Conservation (phyloP, 352 stramenopile genomes). For the Pythium phragmiticola region DNA sequence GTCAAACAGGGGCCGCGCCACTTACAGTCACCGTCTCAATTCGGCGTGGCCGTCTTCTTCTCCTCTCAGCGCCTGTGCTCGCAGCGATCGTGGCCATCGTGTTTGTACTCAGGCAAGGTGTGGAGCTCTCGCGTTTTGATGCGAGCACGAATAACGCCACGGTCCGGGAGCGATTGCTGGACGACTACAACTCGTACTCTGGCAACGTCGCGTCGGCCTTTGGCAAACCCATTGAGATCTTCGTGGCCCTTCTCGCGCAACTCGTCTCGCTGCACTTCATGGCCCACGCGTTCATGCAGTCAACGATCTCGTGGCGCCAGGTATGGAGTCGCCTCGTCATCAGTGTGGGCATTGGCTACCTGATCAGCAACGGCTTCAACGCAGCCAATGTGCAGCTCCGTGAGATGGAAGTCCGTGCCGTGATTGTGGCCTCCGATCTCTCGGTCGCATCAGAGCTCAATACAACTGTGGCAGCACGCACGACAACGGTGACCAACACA, state of each 20-base stretch:
- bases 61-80: neutral
- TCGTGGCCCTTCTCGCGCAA: constrained; percentile 9
- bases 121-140: constrained; percentile 10
- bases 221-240: constrained; percentile 20
- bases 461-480: neutral
- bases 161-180: constrained; percentile 13
- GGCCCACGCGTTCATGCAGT: neutral
- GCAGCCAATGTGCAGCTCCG: constrained; percentile 20
- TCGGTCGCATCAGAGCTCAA: neutral
- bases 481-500: neutral
- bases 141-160: constrained; percentile 13
- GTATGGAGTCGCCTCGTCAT: neutral
- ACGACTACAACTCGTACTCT: constrained; percentile 25
- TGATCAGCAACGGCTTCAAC: constrained; percentile 16
- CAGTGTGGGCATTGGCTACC: neutral
- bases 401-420: neutral
- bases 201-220: constrained; percentile 23
- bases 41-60: neutral
- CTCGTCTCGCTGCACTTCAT: constrained; percentile 8
- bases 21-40: constrained; percentile 1
- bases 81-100: neutral
- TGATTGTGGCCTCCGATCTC: neutral
- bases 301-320: neutral
- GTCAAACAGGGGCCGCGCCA: no score
- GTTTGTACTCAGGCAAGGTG: neutral